A percentile compares a stretch with the other conserved stretches of the same genome.
Evolutionary conservation across 805 yeast species (phyloP).

Genomic region (Zygosaccharomyces bailii): DNA sequence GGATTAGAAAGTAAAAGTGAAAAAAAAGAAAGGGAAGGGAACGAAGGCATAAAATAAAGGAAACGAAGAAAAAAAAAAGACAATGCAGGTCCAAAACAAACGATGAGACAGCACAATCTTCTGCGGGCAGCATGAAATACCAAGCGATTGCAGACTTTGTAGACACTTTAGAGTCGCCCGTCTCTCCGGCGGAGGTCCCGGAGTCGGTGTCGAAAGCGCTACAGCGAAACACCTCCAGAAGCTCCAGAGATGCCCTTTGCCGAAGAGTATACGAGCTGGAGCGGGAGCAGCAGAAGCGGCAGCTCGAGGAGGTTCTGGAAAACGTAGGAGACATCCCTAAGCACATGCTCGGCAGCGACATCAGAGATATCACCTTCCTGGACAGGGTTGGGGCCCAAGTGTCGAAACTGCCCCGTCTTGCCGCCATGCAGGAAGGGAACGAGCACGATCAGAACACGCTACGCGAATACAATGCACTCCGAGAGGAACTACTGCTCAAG

Average conservation of each 20-base stretch:
- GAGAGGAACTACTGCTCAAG: conserved; percentile 20
- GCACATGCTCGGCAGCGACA: conserved; percentile 20
- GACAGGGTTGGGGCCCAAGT: conserved; percentile 23
- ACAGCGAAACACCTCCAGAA: conserved; percentile 8
- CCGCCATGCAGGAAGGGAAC: conserved; percentile 10
- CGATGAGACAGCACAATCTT: too few relatives aligned
- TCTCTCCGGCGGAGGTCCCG: not conserved
- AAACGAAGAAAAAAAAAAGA: conserved; percentile 1
- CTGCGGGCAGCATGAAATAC: not conserved
- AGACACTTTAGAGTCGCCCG: not conserved
- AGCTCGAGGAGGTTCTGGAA: conserved; percentile 21
- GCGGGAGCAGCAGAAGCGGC: conserved; percentile 15
- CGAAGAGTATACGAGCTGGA: conserved; percentile 22
- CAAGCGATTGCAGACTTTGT: not conserved
- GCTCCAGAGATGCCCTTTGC: conserved; percentile 18
- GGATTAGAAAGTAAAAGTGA: not conserved
- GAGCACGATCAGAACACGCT: conserved; percentile 17
- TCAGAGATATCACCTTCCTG: conserved; percentile 16
- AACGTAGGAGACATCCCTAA: conserved; percentile 29
- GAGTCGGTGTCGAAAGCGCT: conserved; percentile 5
- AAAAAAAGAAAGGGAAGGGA: not conserved
- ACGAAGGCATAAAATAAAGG: not conserved
- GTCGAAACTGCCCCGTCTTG: conserved; percentile 26
- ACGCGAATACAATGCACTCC: conserved; percentile 27
- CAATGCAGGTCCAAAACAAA: not conserved